Evolutionary conservation across 495 filamentous ascomycete genomes (phyloP).

Genomic region (Haplographium delicatum): DNA sequence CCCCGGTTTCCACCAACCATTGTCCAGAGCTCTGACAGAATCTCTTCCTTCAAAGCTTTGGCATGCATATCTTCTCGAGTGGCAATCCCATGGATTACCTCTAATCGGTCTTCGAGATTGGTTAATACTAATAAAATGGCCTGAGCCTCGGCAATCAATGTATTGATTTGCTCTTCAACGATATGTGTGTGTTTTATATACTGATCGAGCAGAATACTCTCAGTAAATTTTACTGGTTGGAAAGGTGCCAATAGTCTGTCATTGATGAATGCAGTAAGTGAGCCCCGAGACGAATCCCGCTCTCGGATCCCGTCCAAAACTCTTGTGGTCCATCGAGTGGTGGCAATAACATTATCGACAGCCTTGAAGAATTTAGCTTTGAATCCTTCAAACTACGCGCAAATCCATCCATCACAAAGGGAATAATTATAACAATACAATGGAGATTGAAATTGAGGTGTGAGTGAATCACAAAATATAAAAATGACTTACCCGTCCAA

Average conservation of each 20-base stretch:
- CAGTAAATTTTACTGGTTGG: conserved; percentile 45
- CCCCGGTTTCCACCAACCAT: conserved; percentile 58
- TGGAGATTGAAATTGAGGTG: background rate
- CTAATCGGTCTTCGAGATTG: conserved; percentile 57
- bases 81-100: conserved; percentile 58
- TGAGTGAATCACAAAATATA: background rate
- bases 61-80: conserved; percentile 43
- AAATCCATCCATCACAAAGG: too few species aligned
- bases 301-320: conserved; percentile 42
- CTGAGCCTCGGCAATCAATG: conserved; percentile 61
- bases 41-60: conserved; percentile 48
- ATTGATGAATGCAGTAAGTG: conserved; percentile 35
- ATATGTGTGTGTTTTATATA: conserved; percentile 60
- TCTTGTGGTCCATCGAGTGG: conserved; percentile 58
- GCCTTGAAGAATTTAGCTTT: conserved; percentile 26
- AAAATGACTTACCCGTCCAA: conserved; percentile 38
- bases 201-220: conserved; percentile 47
- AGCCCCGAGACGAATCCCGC: conserved; percentile 31
- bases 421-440: background rate
- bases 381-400: background rate
- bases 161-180: conserved; percentile 59
- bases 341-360: conserved; percentile 65
- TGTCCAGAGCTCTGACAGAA: conserved; percentile 63
- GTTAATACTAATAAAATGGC: conserved; percentile 50
- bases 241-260: conserved; percentile 52